A percentile compares a stretch with the other conserved stretches of the same genome.
These are phyloP conservation scores for Heliosperma pusillum DNA, from an alignment of 148 eudicot genomes.

Conservation along the genomic window DNA sequence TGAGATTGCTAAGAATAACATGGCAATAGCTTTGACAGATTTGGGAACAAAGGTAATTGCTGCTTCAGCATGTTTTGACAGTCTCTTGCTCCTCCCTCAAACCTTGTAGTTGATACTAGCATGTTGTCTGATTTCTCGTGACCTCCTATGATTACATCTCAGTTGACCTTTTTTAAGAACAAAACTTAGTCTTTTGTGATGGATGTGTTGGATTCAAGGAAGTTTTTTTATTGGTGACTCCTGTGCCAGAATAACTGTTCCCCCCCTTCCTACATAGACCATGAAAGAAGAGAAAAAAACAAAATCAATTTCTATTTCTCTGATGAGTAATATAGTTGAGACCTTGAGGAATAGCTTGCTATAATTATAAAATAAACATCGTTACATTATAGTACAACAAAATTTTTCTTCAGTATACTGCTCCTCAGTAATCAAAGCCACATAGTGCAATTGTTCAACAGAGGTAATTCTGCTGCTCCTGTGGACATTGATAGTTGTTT, in stretches of 20 bases:
- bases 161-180: neutral
- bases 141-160: neutral
- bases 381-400: neutral
- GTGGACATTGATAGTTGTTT: neutral
- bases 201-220: neutral
- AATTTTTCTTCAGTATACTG: slow-evolving; percentile 1
- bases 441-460: slow-evolving; percentile 1
- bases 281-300: neutral
- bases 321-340: neutral
- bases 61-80: slow-evolving; percentile 16
- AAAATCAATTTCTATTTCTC: neutral
- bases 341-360: slow-evolving; percentile 11
- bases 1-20: slow-evolving; percentile 96
- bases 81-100: neutral
- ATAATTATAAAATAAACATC: neutral
- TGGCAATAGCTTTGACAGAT: slow-evolving; percentile 98
- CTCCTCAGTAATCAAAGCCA: neutral
- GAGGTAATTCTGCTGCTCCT: neutral
- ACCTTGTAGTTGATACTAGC: slow-evolving; percentile 5
- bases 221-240: neutral
- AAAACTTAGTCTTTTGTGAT: neutral
- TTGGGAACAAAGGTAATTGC: slow-evolving; percentile 84
- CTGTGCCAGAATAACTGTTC: neutral
- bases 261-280: neutral
- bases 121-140: neutral